These are phyloP conservation scores for Steccherinum ochraceum DNA, from an alignment of 768 basidiomycete genomes.

Conservation along the genomic window DNA sequence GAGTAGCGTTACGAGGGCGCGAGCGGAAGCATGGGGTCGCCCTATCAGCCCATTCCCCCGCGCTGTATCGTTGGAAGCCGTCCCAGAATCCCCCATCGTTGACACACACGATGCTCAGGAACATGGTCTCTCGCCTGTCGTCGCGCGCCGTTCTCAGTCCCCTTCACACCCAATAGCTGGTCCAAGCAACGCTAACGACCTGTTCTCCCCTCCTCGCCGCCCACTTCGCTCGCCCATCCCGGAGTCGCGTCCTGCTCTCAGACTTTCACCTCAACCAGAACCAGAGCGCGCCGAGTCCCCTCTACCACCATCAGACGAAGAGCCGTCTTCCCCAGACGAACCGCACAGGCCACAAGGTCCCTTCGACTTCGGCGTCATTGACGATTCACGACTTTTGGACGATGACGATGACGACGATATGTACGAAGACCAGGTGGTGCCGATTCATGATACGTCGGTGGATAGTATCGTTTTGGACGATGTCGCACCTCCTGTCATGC, in stretches of 20 bases:
- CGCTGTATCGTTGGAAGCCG: not conserved
- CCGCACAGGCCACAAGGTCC: not conserved
- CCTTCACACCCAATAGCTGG: not conserved
- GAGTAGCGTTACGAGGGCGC: conserved; percentile 42
- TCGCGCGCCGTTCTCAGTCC: not conserved
- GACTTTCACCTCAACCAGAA: not conserved
- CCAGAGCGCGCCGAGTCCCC: not conserved
- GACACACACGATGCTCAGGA: not conserved
- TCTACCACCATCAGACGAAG: not conserved
- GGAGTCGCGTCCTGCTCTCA: not conserved
- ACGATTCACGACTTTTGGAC: not conserved
- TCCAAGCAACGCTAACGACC: not conserved
- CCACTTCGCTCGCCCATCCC: not conserved
- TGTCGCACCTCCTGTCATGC: too few relatives aligned
- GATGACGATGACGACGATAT: not conserved
- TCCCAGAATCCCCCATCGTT: too few relatives aligned
- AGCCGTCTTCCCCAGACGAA: not conserved
- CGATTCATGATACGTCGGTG: not conserved
- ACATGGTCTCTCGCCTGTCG: not conserved
- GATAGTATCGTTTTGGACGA: not conserved
- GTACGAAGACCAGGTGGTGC: not conserved
- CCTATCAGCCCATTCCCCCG: conserved; percentile 63
- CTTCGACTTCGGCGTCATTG: not conserved
- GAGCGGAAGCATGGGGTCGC: conserved; percentile 58
- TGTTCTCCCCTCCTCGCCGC: not conserved